Evolutionary conservation across 1,139 yeast genomes (phyloP).

Genomic region (Yamadazyma sp.): DNA sequence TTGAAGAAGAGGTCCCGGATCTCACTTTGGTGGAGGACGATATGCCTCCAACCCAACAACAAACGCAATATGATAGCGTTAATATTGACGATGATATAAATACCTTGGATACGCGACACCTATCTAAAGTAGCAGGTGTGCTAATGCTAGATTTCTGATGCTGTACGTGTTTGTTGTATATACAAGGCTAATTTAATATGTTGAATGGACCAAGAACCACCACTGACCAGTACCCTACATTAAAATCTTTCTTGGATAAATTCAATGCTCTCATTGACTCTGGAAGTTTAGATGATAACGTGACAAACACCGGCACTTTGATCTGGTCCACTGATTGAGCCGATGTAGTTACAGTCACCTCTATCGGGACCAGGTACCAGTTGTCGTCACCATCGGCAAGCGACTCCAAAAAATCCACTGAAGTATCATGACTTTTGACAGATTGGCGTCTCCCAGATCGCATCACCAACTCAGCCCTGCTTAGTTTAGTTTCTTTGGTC

Average conservation of each 20-base stretch:
- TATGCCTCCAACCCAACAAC: conserved; percentile 4
- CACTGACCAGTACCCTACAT: conserved; percentile 36
- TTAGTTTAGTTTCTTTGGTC: conserved; percentile 26
- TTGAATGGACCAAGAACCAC: conserved; percentile 6
- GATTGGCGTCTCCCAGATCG: conserved; percentile 23
- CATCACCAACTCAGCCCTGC: conserved; percentile 33
- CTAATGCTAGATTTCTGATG: conserved; percentile 53
- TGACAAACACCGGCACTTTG: conserved; percentile 31
- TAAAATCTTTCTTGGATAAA: conserved; percentile 21
- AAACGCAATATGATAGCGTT: conserved; percentile 11
- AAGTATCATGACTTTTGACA: conserved; percentile 15
- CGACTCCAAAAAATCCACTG: conserved; percentile 18
- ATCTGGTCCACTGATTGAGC: conserved; percentile 8
- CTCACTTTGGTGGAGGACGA: conserved; percentile 17
- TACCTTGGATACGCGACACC: conserved; percentile 51
- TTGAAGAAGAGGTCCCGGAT: conserved; percentile 22
- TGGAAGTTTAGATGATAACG: conserved; percentile 26
- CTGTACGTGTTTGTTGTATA: neutral
- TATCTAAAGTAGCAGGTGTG: conserved; percentile 54
- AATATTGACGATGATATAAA: conserved; percentile 11
- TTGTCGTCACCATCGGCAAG: conserved; percentile 28
- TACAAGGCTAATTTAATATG: neutral
- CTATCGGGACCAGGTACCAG: conserved; percentile 39
- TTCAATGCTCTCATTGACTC: conserved; percentile 18
- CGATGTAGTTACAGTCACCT: conserved; percentile 9